Evolutionary conservation across 495 filamentous ascomycete species (phyloP), one percentile per base, ranked within the genome.

Genomic region (Emericellopsis terricola): DNA sequence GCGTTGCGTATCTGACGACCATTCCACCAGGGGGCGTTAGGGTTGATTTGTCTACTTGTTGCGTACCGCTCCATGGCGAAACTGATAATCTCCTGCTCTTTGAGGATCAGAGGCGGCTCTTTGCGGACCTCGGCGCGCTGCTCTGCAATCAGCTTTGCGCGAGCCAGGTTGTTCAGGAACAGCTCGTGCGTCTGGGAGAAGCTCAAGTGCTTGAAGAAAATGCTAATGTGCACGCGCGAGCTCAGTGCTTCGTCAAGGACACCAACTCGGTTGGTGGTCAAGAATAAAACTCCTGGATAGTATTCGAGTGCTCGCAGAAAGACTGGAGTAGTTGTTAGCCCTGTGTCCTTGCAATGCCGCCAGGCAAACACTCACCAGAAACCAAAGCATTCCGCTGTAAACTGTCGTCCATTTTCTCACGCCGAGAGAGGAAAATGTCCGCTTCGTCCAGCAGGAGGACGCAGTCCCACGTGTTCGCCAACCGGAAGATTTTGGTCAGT

Each of bases 181-280:
- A 92, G 76, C 38, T 68, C 71, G 34, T 70, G 71, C 53, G 77
- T 81, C 30, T 84, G 84, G n/a, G n/a, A n/a, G n/a, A n/a, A n/a
- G n/a, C n/a, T 26, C 23, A 26, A 26, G 23, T 26, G 6, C 23
- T 11, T 26, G 23, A 26, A 26, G 11, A 26, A 48, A 8, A 65
- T 45, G 19, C 45, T 47, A 26, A 63, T 38, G 38, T 65, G 59
- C 35, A 68, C 65, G n/a, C 59, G 55, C 3, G 54, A 65, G 41
- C 61, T 61, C 50, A 64, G 57, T n/a, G 55, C 66, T 23, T 53
- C 50, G 44, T 70, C 65, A 38, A 70, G 52, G 3, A 50, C 47
- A 10, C 49, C 44, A 6, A 65, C 46, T 13, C 64, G 56, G 44
- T 69, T 71, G 3, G 65, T 66, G 10, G 64, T 70, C 11, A 70